phyloP scores from a whole-genome alignment of 192 early-diverging fungal species.

The Coemansia sp. region DNA sequence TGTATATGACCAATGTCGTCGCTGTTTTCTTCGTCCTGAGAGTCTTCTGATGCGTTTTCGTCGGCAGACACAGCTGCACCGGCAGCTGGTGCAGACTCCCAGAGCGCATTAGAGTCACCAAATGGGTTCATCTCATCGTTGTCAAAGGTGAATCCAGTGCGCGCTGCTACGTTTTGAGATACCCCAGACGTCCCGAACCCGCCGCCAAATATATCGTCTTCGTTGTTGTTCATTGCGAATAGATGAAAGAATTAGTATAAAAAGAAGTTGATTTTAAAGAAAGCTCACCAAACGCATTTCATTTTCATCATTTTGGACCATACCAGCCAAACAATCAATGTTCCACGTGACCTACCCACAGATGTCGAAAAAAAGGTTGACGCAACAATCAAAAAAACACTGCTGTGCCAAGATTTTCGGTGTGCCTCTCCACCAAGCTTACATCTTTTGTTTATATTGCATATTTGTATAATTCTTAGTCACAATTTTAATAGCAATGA shows the following conservation, averaged over 20 bases:
- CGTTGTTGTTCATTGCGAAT: conserved; percentile 20
- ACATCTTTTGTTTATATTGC: background rate
- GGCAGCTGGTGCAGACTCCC: conserved; percentile 12
- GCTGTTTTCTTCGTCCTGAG: too few species aligned
- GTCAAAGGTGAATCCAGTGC: conserved; percentile 36
- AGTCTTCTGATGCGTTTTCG: too few species aligned
- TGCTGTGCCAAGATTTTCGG: too few species aligned
- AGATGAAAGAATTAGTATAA: background rate
- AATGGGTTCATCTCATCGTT: conserved; percentile 51
- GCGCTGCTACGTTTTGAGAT: background rate
- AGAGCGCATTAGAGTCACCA: conserved; percentile 30
- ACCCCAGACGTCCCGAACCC: conserved; percentile 26
- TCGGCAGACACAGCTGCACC: background rate
- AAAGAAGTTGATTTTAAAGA: background rate
- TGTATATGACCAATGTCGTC: too few species aligned
- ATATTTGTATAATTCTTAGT: background rate
- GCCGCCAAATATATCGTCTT: conserved; percentile 38
- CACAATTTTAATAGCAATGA: conserved; percentile 3
- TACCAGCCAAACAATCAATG: background rate
- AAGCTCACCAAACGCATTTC: too few species aligned
- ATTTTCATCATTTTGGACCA: background rate
- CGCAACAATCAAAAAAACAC: too few species aligned
- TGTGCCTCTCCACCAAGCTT: too few species aligned
- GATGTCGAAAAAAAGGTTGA: too few species aligned
- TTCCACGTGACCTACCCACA: background rate